Evolutionary conservation across 2,329 filamentous ascomycete genomes (phyloP).

Genomic region (Byssoonygena ceratinophila): DNA sequence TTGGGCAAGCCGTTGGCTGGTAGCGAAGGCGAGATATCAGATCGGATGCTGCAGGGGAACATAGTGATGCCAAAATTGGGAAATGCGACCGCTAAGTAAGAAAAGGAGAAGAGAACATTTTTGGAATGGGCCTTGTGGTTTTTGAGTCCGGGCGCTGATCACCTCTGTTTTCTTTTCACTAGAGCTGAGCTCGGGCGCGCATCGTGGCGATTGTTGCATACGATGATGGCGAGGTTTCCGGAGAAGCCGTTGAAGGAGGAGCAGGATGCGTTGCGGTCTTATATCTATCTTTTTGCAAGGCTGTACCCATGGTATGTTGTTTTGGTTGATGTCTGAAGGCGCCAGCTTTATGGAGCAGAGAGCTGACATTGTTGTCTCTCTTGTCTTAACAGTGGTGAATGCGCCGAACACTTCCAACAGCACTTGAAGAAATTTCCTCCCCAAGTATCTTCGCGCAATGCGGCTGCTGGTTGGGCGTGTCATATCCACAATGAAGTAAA

Average conservation of each 20-base stretch:
- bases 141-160: background rate
- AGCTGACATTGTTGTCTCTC: background rate
- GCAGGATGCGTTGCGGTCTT: conserved; percentile 48
- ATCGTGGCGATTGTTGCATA: conserved; percentile 57
- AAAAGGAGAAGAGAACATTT: too few species aligned
- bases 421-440: conserved; percentile 54
- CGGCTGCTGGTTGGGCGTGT: conserved; percentile 56
- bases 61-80: conserved; percentile 40
- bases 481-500: conserved; percentile 59
- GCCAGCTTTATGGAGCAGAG: too few species aligned
- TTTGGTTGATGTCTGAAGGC: background rate
- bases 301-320: conserved; percentile 50
- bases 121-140: background rate
- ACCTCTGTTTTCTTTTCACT: background rate
- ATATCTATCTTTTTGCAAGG: conserved; percentile 54
- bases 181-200: conserved; percentile 55
- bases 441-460: conserved; percentile 51
- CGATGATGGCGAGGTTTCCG: conserved; percentile 55
- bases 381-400: conserved; percentile 46
- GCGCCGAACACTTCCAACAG: conserved; percentile 52
- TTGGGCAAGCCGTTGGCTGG: conserved; percentile 25
- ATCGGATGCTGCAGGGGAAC: conserved; percentile 34
- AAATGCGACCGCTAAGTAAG: conserved; percentile 42
- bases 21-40: conserved; percentile 15
- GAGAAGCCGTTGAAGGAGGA: conserved; percentile 53